Percentiles rank a stretch among this genome's conserved stretches.
Evolutionary conservation across 805 yeast genomes (phyloP).

Genomic region (Danielozyma ontarioensis): DNA sequence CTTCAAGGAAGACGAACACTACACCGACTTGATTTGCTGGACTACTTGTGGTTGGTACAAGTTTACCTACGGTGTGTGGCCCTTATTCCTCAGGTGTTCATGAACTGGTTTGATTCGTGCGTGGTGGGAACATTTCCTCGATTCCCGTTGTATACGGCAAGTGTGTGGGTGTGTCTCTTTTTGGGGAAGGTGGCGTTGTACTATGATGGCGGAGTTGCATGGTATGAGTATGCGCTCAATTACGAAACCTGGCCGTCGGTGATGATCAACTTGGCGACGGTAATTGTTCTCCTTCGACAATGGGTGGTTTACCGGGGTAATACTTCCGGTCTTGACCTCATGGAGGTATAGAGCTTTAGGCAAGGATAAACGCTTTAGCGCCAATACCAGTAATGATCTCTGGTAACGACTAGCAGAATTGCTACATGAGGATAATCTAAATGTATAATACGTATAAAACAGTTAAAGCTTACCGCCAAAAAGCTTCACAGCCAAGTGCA

Average conservation of each 20-base stretch:
- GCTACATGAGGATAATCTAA: neutral
- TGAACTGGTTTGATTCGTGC: slow-evolving; percentile 33
- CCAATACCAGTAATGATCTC: neutral
- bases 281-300: neutral
- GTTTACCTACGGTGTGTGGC: slow-evolving; percentile 17
- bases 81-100: slow-evolving; percentile 36
- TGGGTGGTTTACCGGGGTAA: slow-evolving; percentile 6
- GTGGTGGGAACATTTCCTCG: slow-evolving; percentile 17
- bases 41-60: slow-evolving; percentile 34
- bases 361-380: neutral
- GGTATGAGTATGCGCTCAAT: slow-evolving; percentile 18
- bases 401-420: neutral
- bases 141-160: too few species aligned
- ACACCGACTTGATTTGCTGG: slow-evolving; percentile 35
- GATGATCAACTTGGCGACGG: neutral
- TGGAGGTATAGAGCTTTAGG: slow-evolving; percentile 1
- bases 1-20: slow-evolving; percentile 6
- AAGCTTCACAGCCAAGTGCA: slow-evolving; percentile 60
- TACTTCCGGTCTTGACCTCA: slow-evolving; percentile 1
- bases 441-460: neutral
- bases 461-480: slow-evolving; percentile 50
- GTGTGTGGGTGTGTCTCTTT: too few species aligned
- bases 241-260: slow-evolving; percentile 11
- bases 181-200: too few species aligned
- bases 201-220: too few species aligned